These are phyloP conservation scores for Marasmius fiardii DNA, from an alignment of 1,284 basidiomycete genomes.

Conservation along the genomic window DNA sequence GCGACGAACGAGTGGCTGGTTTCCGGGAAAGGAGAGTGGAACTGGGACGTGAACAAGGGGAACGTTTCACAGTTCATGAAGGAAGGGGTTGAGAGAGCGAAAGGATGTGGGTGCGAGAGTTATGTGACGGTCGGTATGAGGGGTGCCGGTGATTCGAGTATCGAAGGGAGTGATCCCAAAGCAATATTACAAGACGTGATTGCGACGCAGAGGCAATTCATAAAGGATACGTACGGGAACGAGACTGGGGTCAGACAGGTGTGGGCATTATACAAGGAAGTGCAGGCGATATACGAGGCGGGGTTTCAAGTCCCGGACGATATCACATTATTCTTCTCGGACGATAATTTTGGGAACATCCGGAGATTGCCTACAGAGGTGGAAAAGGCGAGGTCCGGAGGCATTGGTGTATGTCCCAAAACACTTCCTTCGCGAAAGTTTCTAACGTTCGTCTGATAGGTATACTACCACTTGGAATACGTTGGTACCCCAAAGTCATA, in stretches of 20 bases:
- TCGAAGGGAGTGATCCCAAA: conserved; percentile 4
- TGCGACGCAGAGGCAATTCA: conserved; percentile 6
- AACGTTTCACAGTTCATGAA: conserved; percentile 8
- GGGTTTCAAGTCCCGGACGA: conserved; percentile 10
- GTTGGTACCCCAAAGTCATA: conserved; percentile 9
- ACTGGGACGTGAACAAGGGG: conserved; percentile 7
- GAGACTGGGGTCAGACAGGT: conserved; percentile 7
- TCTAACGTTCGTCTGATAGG: not conserved
- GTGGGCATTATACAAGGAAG: conserved; percentile 12
- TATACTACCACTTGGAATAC: conserved; percentile 12
- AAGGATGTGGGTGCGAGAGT: conserved; percentile 2
- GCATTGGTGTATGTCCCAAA: conserved; percentile 5
- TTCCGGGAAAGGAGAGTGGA: conserved; percentile 8
- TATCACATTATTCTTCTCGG: conserved; percentile 7
- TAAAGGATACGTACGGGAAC: conserved; percentile 10
- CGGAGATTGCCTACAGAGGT: conserved; percentile 7
- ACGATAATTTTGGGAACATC: conserved; percentile 13
- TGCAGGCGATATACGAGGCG: conserved; percentile 8
- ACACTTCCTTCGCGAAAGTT: not conserved
- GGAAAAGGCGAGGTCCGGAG: conserved; percentile 8
- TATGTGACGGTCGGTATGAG: not conserved
- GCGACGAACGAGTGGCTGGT: conserved; percentile 12
- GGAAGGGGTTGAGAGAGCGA: conserved; percentile 8
- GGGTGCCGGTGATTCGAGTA: not conserved
- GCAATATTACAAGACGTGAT: conserved; percentile 6